Base-by-base conservation (phyloP, 2,329 filamentous ascomycete genomes). In the Herpomyces periplanetae region DNA sequence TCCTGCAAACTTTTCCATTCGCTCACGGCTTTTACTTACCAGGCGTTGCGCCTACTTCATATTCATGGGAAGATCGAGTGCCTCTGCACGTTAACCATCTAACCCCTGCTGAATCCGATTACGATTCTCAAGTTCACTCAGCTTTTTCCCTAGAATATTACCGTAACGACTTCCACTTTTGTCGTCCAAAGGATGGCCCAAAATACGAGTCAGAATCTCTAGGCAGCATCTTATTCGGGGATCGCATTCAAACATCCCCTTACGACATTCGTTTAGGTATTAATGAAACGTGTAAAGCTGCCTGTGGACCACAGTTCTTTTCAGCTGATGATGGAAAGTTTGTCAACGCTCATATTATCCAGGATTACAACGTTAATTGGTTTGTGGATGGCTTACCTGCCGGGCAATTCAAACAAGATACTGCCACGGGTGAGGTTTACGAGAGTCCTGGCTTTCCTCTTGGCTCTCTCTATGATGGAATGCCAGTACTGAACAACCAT, bases 111-210 rank as follows among this genome's bases (percentile, higher is more conserved):
- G 58, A 69, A 17, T 63, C 64, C 16, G 48, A 54, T 24, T 49
- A 54, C 26, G 69, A 87, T 39, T 53, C 62, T 11, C 61, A 69
- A 29, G 48, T 91, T 15, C 68, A 71, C 35, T 84, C 73, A n/a
- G 62, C 87, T 21, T 60, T 91, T 31, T 66, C 75, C 3, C 96
- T 66, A 47, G 75, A 91, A 41, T 91, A 96, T 46, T 96, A 96
- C 37, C 58, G 80, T 30, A 53, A 59, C 4, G 51, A 51, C 3
- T 85, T 96, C 40, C 58, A 65, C 33, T 87, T 88, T 45, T 96
- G 80, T 40, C 43, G 51, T 29, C 80, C 75, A 2, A 43, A 63
- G 21, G 58, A 48, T 24, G 68, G 68, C 2, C 59, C 71, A 5
- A 39, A 73, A 35, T 52, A 64, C 43, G 56, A 85, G 10, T 60